These are phyloP conservation scores for Trichoderma endophyticum DNA, from an alignment of 2,329 filamentous ascomycete species.

Conservation along the genomic window DNA sequence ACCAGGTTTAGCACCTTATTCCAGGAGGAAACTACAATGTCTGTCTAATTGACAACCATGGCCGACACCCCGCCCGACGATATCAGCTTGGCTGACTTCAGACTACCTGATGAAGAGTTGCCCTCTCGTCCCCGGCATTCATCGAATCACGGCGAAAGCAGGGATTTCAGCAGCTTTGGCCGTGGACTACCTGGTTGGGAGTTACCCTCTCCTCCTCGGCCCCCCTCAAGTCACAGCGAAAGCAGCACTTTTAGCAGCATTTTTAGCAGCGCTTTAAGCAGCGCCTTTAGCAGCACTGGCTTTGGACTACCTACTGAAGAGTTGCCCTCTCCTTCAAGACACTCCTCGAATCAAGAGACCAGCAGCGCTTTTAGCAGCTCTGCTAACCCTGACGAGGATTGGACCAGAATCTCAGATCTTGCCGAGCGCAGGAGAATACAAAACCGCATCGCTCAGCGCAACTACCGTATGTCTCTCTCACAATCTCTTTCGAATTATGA, in stretches of 20 bases:
- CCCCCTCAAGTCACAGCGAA: no score
- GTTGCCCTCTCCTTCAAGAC: slow-evolving; percentile 48
- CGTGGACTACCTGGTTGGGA: background rate
- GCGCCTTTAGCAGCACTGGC: background rate
- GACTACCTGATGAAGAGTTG: background rate
- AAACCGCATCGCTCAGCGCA: slow-evolving; percentile 95
- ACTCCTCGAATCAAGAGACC: slow-evolving; percentile 70
- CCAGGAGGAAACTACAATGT: background rate
- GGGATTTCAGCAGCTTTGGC: background rate
- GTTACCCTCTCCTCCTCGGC: slow-evolving; percentile 23
- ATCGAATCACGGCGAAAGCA: slow-evolving; percentile 62
- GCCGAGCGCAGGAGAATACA: slow-evolving; percentile 92
- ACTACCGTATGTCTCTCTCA: slow-evolving; percentile 72
- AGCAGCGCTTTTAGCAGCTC: slow-evolving; percentile 94
- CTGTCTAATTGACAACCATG: background rate
- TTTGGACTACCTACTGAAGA: background rate
- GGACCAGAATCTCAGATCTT: slow-evolving; percentile 98
- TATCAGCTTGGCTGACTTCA: background rate
- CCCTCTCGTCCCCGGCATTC: slow-evolving; percentile 58
- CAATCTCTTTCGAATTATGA: background rate
- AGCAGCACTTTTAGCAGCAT: no score
- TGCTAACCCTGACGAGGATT: slow-evolving; percentile 94
- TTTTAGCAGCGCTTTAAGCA: no score
- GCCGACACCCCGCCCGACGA: background rate
- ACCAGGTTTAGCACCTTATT: background rate